Evolutionary conservation across 805 yeast species (phyloP), one percentile per base, ranked within the genome.

Genomic region (Candida oleophila): DNA sequence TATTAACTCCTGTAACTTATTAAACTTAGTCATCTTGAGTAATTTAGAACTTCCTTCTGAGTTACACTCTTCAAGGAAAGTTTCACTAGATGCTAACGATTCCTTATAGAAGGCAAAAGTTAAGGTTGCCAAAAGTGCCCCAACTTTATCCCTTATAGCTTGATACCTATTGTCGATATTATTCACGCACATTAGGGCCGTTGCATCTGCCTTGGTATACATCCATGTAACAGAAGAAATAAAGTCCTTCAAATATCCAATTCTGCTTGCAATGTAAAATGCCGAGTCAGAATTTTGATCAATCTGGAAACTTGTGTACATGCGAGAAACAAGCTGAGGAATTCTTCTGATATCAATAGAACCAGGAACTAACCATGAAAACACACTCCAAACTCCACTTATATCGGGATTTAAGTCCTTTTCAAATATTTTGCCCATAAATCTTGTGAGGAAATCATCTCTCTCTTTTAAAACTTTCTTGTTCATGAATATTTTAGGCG

Each of bases 321-420:
- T 65, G 15, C 16, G 37, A 25, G 68, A 59, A 19, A 74, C 63
- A 2, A 86, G 61, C 11, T 74, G 72, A 12, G 84, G 82, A 45
- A 80, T 76, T 48, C 96, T 76, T 59, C 96, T 77, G 42, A 74
- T 53, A 61, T 88, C 95, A 34, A 82, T 70, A 53, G 80, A 83
- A 0, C 81, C 63, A 0, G 89, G 86, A 1, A 82, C 57, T 87
- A 89, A 85, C 85, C 89, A 84, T 3, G 85, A 71, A 42, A 88
- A 78, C 0, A 89, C 77, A 32, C 74, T 73, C 97, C 97, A 94
- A 36, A 87, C 81, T 16, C 75, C 78, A 34, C 76, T 65, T 2
- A 83, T 85, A 28, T 90, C 94, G 2, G 89, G 95, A 1, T 88
- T 78, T 46, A 92, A 63, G 40, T 84, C 88, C 30, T 74, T 66